Evolutionary conservation across 139 green algal genomes (phyloP), one percentile per base, ranked within the genome.

Genomic region (Chlorella sorokiniana): DNA sequence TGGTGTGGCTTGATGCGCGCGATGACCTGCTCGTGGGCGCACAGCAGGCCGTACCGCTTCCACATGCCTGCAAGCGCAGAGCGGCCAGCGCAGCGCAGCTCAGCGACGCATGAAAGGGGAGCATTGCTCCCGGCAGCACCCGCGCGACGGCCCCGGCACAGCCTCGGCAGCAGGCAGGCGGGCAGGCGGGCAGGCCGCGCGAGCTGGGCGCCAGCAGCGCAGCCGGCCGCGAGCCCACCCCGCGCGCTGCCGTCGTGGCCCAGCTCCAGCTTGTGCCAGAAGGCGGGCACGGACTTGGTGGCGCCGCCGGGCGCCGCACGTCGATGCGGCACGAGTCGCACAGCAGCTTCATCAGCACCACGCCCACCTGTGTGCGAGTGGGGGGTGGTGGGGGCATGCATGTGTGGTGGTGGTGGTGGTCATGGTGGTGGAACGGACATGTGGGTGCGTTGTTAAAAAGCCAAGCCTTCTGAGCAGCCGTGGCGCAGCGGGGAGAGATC

Each of bases 341-440:
- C 29, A 90, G 41, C 33, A 85, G 41, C 65, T 89, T 90, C 25
- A 89, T 83, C 4, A 85, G 71, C 75, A 84, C 64, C 35, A 84
- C 84, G 44, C 84, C 79, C 37, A 89, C 37, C 69, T 91, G 87
- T 31, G 37, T 59, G 48, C 48, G 16, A 11, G 14, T 16, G 48
- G 48, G 48, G 48, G 16, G 16, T 59, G 14, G 16, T 25, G 48
- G 48, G 16, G 48, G 48, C 16, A 16, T 25, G 48, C 16, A 16
- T 11, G 48, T 59, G 48, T 11, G 48, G 16, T 59, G 48, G 48
- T 25, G 48, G n/a, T n/a, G n/a, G n/a, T n/a, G n/a, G n/a, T n/a
- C n/a, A n/a, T n/a, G n/a, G n/a, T n/a, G n/a, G n/a, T n/a, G n/a
- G n/a, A n/a, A n/a, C n/a, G n/a, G n/a, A n/a, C n/a, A n/a, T n/a